These are phyloP conservation scores for Jatropha podagrica DNA, from an alignment of 441 rosid species.

Conservation along the genomic window DNA sequence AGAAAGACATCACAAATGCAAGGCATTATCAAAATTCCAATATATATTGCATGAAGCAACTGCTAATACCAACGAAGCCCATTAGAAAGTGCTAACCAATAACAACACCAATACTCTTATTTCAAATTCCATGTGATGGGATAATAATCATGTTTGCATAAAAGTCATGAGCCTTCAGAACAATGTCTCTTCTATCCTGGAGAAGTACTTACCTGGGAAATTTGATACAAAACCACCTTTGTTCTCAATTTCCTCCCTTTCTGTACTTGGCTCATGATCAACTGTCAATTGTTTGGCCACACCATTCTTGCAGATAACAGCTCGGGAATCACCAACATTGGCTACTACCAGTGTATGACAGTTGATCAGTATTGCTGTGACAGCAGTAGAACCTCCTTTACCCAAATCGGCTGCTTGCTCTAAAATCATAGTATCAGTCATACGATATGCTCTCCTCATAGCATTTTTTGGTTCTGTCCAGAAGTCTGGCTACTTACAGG, in stretches of 20 bases:
- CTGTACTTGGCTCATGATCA: conserved; percentile 82
- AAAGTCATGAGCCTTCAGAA: neutral
- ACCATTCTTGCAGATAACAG: conserved; percentile 66
- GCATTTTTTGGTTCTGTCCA: conserved; percentile 76
- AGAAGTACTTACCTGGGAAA: conserved; percentile 60
- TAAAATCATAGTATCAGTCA: conserved; percentile 60
- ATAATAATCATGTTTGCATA: neutral
- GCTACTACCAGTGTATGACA: conserved; percentile 74
- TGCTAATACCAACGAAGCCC: neutral
- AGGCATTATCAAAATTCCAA: neutral
- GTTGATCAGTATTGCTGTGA: conserved; percentile 77
- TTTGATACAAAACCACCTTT: conserved; percentile 88
- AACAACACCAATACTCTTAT: neutral
- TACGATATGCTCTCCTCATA: conserved; percentile 62
- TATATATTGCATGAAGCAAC: neutral
- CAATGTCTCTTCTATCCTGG: neutral
- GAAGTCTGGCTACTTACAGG: conserved; percentile 55
- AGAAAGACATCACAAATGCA: neutral
- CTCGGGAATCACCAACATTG: conserved; percentile 92
- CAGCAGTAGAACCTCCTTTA: conserved; percentile 92
- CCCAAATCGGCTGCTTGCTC: conserved; percentile 72
- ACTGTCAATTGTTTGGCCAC: conserved; percentile 71
- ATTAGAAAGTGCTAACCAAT: neutral
- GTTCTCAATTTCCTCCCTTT: conserved; percentile 64
- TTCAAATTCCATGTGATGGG: neutral